phyloP scores from a whole-genome alignment of 2,329 filamentous ascomycete species.

The Cercospora canescens region DNA sequence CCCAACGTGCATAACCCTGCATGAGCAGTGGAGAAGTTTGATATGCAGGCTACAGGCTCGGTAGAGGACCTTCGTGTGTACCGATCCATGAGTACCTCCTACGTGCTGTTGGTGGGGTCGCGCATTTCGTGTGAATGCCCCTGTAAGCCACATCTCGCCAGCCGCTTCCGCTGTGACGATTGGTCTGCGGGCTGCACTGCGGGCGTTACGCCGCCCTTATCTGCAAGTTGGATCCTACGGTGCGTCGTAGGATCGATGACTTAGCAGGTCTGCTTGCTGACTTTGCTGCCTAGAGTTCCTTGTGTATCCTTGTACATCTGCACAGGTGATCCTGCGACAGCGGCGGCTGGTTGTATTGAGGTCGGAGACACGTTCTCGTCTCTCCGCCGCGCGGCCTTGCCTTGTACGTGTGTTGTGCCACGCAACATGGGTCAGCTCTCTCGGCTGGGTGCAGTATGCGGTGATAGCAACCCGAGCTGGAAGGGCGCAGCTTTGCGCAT shows the following conservation, averaged over 20 bases:
- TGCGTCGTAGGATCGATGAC: not conserved
- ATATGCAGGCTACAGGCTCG: not conserved
- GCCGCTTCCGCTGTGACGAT: not conserved
- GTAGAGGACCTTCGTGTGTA: not conserved
- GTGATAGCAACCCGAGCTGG: not conserved
- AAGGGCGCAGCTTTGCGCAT: not conserved
- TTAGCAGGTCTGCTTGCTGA: constrained; percentile 1
- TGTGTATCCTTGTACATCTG: not conserved
- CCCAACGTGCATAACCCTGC: not conserved
- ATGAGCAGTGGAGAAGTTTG: not conserved
- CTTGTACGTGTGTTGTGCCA: too few relatives aligned
- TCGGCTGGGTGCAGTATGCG: not conserved
- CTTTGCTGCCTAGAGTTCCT: not conserved
- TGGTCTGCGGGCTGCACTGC: not conserved
- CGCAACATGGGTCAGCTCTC: not conserved
- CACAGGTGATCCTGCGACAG: not conserved
- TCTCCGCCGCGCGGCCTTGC: not conserved
- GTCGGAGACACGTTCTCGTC: not conserved
- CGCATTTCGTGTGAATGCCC: not conserved
- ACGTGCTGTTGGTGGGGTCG: not conserved
- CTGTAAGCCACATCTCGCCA: not conserved
- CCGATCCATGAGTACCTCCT: not conserved
- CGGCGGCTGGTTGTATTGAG: not conserved
- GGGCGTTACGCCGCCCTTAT: not conserved
- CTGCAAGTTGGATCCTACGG: not conserved